These are phyloP conservation scores for Geranium rotundifolium DNA, from an alignment of 345 rosid species.

Conservation along the genomic window DNA sequence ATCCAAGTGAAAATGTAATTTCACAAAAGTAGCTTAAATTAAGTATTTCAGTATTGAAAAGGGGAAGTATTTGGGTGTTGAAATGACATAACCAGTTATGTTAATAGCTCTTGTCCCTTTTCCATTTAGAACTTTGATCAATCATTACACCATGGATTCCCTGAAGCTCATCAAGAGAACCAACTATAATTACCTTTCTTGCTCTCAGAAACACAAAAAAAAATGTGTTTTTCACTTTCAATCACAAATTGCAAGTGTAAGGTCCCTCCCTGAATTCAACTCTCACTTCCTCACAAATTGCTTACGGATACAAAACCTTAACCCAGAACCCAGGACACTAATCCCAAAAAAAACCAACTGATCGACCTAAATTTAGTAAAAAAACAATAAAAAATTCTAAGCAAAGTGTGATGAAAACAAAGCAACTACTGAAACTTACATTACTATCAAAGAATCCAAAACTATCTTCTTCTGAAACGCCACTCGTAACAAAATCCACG, in stretches of 20 bases:
- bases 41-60: background rate
- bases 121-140: too few relatives aligned
- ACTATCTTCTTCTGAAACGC: constrained; percentile 44
- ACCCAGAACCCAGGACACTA: background rate
- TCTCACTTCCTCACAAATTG: background rate
- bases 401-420: background rate
- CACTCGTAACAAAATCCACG: constrained; percentile 45
- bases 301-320: background rate
- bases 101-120: too few relatives aligned
- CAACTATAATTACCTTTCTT: too few relatives aligned
- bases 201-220: background rate
- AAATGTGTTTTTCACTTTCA: background rate
- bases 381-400: background rate
- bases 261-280: background rate
- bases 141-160: too few relatives aligned
- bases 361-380: background rate
- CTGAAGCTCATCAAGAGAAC: too few relatives aligned
- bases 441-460: constrained; percentile 35
- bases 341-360: background rate
- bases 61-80: background rate
- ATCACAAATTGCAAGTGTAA: background rate
- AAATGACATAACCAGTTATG: background rate
- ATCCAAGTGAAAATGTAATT: background rate
- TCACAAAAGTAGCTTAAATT: background rate
- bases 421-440: constrained; percentile 27